These are phyloP conservation scores for Colletotrichum spinosum DNA, from an alignment of 2,329 filamentous ascomycete species.

Conservation along the genomic window DNA sequence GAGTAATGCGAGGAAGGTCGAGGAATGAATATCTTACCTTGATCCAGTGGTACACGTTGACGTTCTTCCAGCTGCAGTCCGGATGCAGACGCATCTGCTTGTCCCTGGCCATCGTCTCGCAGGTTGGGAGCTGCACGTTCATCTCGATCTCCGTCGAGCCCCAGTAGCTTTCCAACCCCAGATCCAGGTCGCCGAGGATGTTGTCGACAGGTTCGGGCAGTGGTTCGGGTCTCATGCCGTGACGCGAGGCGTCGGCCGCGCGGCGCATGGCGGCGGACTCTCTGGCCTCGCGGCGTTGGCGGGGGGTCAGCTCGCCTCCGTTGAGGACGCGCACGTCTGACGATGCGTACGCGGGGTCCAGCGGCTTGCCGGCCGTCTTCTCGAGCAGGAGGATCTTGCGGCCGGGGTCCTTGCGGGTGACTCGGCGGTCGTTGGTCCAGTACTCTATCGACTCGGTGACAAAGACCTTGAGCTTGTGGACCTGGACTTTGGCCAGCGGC, in stretches of 20 bases:
- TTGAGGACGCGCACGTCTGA: constrained; percentile 82
- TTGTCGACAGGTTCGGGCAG: constrained; percentile 72
- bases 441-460: constrained; percentile 93
- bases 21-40: constrained; percentile 69
- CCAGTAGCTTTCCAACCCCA: constrained; percentile 77
- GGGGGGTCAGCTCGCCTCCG: constrained; percentile 78
- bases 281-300: constrained; percentile 61
- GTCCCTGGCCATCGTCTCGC: constrained; percentile 84
- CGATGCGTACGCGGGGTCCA: constrained; percentile 77
- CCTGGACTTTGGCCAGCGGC: constrained; percentile 91
- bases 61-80: constrained; percentile 93
- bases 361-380: constrained; percentile 83
- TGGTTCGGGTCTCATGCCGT: constrained; percentile 51
- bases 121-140: constrained; percentile 91
- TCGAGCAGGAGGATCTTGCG: constrained; percentile 89
- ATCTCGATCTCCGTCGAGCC: constrained; percentile 95
- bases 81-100: constrained; percentile 77
- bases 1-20: neutral
- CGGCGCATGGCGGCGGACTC: constrained; percentile 60
- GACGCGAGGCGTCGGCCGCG: constrained; percentile 63
- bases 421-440: constrained; percentile 86
- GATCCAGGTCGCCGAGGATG: constrained; percentile 82
- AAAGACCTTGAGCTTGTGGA: constrained; percentile 91
- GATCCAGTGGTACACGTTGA: constrained; percentile 96
- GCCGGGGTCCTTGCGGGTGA: constrained; percentile 85